Evolutionary conservation across 78 protist genomes (phyloP), one percentile per base, ranked within the genome.

Genomic region (Bodo saltans): DNA sequence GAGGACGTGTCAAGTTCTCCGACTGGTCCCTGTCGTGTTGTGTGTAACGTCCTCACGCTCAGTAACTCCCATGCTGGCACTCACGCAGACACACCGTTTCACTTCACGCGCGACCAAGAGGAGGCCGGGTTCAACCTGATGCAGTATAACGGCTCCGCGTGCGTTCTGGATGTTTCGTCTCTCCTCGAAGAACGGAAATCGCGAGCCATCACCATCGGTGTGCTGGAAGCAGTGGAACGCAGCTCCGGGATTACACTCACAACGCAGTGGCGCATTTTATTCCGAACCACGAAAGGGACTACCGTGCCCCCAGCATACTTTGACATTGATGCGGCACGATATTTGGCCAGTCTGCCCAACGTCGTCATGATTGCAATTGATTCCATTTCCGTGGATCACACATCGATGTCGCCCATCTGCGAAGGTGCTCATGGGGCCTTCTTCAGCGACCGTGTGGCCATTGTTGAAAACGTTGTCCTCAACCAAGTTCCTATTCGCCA

Each of bases 31-130:
- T 47, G 60, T 17, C 8, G 17, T 17, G 81, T 76, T 17, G 81
- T 76, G 42, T 39, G 68, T 17, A 76, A 42, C 38, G 35, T 42
- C 38, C n/a, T 76, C 35, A 23, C 17, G 29, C 35, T 76, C 35
- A 39, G 70, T 17, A 76, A 76, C 60, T 42, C 73, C 53, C 81
- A 76, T 17, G 81, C 81, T 17, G 81, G 81, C 42, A 76, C 81
- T 8, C 81, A 76, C 40, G 42, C 39, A 8, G 81, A 76, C 40
- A 38, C 35, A 8, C 37, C 81, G 28, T 17, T 8, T 17, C 81
- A 76, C 40, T 76, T 76, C 40, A 8, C 40, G 73, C 17, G 29
- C 38, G 60, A 76, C 40, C 81, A 34, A 17, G 38, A 76, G n/a
- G 42, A 39, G 42, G 8, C 38, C n/a, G 29, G 35, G 35, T 76